These are phyloP conservation scores for Diplodia mutila DNA, from an alignment of 2,329 filamentous ascomycete genomes.

Conservation along the genomic window DNA sequence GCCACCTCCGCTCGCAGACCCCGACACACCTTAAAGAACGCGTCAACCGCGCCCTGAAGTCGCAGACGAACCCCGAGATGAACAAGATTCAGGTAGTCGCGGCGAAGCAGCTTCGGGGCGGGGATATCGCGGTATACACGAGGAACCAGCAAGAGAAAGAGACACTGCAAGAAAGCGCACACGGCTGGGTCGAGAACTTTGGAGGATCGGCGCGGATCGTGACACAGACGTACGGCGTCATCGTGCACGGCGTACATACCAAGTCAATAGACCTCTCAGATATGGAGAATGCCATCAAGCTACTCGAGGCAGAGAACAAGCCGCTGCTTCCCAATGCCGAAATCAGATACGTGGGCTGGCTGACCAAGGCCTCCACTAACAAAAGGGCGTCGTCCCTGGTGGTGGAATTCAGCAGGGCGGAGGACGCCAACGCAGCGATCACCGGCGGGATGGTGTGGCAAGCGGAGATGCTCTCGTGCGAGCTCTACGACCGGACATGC, in stretches of 20 bases:
- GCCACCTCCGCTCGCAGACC: background rate
- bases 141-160: background rate
- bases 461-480: slow-evolving; percentile 13
- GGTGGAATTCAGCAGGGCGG: background rate
- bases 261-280: background rate
- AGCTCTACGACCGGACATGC: slow-evolving; percentile 10
- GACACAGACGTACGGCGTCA: background rate
- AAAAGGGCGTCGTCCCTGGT: background rate
- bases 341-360: background rate
- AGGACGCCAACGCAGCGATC: slow-evolving; percentile 6
- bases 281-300: background rate
- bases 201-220: background rate
- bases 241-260: background rate
- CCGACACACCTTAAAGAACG: background rate
- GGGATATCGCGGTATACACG: background rate
- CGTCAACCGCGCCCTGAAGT: background rate
- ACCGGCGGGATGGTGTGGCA: slow-evolving; percentile 5
- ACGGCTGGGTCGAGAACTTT: background rate
- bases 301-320: background rate
- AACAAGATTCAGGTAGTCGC: slow-evolving; percentile 9
- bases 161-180: background rate
- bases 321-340: background rate
- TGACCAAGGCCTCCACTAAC: background rate
- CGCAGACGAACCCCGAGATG: background rate
- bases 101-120: slow-evolving; percentile 6